Evolutionary conservation across 2,329 filamentous ascomycete genomes (phyloP).

Genomic region (Phialophora expanda): DNA sequence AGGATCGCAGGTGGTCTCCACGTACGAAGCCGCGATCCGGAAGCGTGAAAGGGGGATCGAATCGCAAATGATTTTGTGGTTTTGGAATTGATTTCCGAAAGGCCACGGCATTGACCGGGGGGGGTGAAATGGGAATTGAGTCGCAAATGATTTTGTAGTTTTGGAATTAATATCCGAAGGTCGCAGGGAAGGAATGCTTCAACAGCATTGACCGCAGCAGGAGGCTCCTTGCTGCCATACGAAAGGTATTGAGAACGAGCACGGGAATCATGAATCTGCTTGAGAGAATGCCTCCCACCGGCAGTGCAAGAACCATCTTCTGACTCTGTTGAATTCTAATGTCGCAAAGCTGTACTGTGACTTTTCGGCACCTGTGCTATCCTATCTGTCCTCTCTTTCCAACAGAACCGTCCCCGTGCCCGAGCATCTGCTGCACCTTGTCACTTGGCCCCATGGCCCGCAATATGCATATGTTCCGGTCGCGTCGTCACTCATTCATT

Average conservation of each 20-base stretch:
- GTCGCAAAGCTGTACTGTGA: neutral
- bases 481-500: conserved; percentile 48
- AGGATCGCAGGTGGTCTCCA: no score
- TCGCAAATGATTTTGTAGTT: neutral
- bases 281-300: neutral
- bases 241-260: neutral
- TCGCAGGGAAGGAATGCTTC: neutral
- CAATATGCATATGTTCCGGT: conserved; percentile 18
- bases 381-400: conserved; percentile 9
- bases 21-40: neutral
- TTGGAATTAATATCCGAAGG: neutral
- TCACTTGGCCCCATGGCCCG: neutral
- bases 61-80: neutral
- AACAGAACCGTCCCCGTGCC: neutral
- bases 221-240: neutral
- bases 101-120: no score
- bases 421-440: neutral
- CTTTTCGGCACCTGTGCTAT: neutral
- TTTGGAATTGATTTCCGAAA: neutral
- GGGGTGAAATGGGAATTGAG: no score
- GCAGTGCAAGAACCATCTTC: neutral
- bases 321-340: neutral
- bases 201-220: neutral
- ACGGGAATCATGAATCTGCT: neutral
- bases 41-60: neutral